Conservation (phyloP, 2,329 filamentous ascomycete species). For the Monilinia fructigena region DNA sequence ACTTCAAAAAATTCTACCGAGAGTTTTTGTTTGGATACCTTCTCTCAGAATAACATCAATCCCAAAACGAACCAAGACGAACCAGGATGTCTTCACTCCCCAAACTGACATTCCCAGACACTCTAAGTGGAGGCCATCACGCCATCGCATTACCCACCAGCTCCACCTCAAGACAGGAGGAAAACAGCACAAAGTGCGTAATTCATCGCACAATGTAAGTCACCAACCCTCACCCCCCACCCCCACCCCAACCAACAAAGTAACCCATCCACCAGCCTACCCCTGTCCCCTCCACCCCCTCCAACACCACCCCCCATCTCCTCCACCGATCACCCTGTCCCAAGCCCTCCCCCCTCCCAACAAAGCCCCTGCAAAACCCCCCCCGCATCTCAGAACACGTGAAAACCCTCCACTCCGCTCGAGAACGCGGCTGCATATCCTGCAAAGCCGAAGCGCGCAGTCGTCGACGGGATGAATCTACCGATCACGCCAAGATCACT, state of each 20-base stretch:
- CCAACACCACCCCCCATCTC: background rate
- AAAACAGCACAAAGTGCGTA: background rate
- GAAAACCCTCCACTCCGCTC: background rate
- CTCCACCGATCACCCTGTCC: background rate
- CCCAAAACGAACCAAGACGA: too few relatives aligned
- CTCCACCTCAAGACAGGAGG: background rate
- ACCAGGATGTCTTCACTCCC: background rate
- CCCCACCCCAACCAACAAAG: background rate
- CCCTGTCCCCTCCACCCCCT: background rate
- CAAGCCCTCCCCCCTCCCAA: background rate
- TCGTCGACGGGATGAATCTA: rapidly evolving
- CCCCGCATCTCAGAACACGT: background rate
- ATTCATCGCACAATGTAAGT: background rate
- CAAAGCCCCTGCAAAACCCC: background rate
- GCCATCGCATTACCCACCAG: background rate
- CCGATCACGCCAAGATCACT: rapidly evolving
- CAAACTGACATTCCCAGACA: background rate
- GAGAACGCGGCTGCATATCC: background rate
- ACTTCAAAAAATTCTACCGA: too few relatives aligned
- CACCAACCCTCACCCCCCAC: background rate
- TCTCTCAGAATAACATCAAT: too few relatives aligned
- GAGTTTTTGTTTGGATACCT: background rate
- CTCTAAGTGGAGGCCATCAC: background rate
- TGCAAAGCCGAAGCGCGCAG: background rate
- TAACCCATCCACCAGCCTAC: background rate